Percentiles rank a stretch among this genome's conserved stretches.
These are phyloP conservation scores for Gossypium arboreum DNA, from an alignment of 345 rosid species.

Conservation along the genomic window DNA sequence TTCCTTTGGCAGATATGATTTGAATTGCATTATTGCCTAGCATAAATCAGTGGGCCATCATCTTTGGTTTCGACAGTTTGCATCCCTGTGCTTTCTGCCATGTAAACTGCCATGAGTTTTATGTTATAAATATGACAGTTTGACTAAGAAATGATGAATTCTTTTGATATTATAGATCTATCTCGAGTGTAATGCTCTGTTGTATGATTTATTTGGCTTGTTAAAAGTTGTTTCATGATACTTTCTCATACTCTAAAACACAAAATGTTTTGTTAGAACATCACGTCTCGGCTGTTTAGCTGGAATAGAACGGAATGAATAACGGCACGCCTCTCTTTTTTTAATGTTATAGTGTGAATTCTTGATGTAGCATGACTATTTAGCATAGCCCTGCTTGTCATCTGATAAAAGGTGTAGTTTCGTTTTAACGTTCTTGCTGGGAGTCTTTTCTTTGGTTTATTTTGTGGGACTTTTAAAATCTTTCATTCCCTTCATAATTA, in stretches of 20 bases:
- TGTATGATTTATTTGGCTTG: not conserved
- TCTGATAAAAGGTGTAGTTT: not conserved
- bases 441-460: not conserved
- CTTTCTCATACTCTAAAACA: not conserved
- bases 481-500: not conserved
- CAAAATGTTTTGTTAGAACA: not conserved
- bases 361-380: too few relatives aligned
- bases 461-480: not conserved
- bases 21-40: not conserved
- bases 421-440: not conserved
- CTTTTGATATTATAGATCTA: not conserved
- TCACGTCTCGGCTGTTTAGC: not conserved
- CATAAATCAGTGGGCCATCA: not conserved
- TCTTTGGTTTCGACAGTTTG: not conserved
- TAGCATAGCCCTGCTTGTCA: not conserved
- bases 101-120: slow-evolving; percentile 5
- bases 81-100: not conserved
- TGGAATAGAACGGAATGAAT: not conserved
- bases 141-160: not conserved
- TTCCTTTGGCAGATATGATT: not conserved
- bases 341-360: too few relatives aligned
- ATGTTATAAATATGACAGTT: slow-evolving; percentile 5
- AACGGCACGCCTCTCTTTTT: not conserved
- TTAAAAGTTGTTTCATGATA: not conserved
- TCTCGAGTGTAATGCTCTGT: not conserved